phyloP scores from a whole-genome alignment of 768 basidiomycete genomes.

The Stropharia rugosoannulata region DNA sequence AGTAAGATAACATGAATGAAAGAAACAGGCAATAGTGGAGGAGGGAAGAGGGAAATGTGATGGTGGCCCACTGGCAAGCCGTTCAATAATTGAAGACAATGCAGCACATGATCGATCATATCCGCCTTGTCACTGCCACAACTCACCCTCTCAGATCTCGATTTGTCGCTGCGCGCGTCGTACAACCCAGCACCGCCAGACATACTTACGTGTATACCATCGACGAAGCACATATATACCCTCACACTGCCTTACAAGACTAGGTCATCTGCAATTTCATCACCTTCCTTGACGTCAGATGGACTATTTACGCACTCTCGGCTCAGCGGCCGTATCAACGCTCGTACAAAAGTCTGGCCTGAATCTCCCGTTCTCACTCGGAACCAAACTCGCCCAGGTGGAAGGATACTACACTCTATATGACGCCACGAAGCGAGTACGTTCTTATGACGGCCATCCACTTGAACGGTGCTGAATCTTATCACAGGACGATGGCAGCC shows the following conservation, averaged over 20 bases:
- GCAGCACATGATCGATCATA: slow-evolving; percentile 6
- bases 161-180: neutral
- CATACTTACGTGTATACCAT: too few relatives aligned
- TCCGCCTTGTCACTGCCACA: neutral
- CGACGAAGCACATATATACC: neutral
- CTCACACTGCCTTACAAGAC: neutral
- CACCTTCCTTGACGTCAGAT: slow-evolving; percentile 33
- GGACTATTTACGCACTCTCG: slow-evolving; percentile 82
- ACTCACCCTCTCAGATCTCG: neutral
- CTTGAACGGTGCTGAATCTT: slow-evolving; percentile 13
- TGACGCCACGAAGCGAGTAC: slow-evolving; percentile 86
- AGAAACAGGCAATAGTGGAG: neutral
- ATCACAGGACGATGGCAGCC: slow-evolving; percentile 80
- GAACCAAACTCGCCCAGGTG: slow-evolving; percentile 63
- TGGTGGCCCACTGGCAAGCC: neutral
- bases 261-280: neutral
- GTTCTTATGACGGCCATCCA: neutral
- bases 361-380: slow-evolving; percentile 84
- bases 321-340: slow-evolving; percentile 83
- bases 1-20: neutral
- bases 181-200: neutral
- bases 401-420: slow-evolving; percentile 84
- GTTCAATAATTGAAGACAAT: slow-evolving; percentile 1
- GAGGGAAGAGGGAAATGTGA: neutral
- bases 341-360: slow-evolving; percentile 94